phyloP scores from a whole-genome alignment of 495 filamentous ascomycete species.

The Thermochaetoides thermophila region DNA sequence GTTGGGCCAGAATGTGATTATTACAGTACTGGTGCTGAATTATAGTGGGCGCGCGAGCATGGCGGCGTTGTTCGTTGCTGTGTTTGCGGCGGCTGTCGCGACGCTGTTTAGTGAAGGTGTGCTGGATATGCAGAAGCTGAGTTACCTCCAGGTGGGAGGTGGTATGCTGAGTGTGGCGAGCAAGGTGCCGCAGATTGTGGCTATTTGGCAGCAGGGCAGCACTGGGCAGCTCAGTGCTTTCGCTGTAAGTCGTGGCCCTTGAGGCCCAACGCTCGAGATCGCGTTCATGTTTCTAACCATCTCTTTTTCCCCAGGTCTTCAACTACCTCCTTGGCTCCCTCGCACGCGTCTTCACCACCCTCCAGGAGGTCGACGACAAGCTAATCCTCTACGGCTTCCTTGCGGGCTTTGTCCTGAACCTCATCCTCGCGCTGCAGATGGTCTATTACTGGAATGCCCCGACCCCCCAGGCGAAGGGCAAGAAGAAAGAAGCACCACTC shows the following conservation, averaged over 20 bases:
- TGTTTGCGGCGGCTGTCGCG: slow-evolving; percentile 49
- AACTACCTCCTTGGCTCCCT: slow-evolving; percentile 90
- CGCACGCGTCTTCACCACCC: slow-evolving; percentile 87
- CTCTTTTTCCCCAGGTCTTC: slow-evolving; percentile 53
- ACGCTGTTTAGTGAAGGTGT: slow-evolving; percentile 55
- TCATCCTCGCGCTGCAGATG: slow-evolving; percentile 80
- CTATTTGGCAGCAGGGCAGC: slow-evolving; percentile 67
- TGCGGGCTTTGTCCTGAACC: slow-evolving; percentile 75
- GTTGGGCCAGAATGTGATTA: slow-evolving; percentile 77
- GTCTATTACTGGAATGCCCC: slow-evolving; percentile 87
- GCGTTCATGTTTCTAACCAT: too few species aligned
- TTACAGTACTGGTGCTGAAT: slow-evolving; percentile 68
- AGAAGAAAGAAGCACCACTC: slow-evolving; percentile 25
- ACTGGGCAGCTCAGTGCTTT: slow-evolving; percentile 95
- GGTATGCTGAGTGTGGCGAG: slow-evolving; percentile 70
- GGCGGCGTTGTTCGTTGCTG: slow-evolving; percentile 62
- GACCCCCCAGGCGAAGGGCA: slow-evolving; percentile 37
- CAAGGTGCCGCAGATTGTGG: slow-evolving; percentile 82
- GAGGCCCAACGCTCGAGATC: too few species aligned
- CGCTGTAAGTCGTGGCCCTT: slow-evolving; percentile 63
- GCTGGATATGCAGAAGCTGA: slow-evolving; percentile 51
- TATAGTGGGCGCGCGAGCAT: slow-evolving; percentile 47
- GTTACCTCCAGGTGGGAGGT: slow-evolving; percentile 70
- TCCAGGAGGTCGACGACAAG: slow-evolving; percentile 91
- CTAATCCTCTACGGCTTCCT: slow-evolving; percentile 89